Evolutionary conservation across 257 asterid genomes (phyloP).

Genomic region (Phtheirospermum japonicum): DNA sequence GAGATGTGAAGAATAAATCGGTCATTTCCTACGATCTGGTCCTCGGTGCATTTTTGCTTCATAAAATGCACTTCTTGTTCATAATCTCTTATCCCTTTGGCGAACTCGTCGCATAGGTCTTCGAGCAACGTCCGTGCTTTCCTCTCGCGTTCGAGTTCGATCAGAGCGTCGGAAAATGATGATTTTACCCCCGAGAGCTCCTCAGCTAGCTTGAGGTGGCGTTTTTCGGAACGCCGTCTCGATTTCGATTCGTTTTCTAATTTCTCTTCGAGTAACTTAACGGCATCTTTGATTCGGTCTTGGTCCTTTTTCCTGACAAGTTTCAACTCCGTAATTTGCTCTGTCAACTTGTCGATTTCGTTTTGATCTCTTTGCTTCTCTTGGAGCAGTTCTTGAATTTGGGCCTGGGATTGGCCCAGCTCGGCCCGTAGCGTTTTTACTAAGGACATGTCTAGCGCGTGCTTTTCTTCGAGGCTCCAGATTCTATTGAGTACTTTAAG

Average conservation of each 20-base stretch:
- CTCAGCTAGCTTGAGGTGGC: conserved; percentile 45
- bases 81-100: conserved; percentile 63
- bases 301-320: conserved; percentile 38
- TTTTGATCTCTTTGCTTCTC: conserved; percentile 54
- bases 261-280: not conserved
- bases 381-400: conserved; percentile 42
- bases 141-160: conserved; percentile 58
- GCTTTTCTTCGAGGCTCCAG: conserved; percentile 92
- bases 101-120: conserved; percentile 87
- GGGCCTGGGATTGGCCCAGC: conserved; percentile 49
- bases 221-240: conserved; percentile 57
- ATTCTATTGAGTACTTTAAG: conserved; percentile 76
- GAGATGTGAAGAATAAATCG: conserved; percentile 76
- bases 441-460: conserved; percentile 53
- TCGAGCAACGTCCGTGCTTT: conserved; percentile 59
- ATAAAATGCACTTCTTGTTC: conserved; percentile 56
- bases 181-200: conserved; percentile 56
- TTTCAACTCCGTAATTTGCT: conserved; percentile 42
- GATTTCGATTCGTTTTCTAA: conserved; percentile 53
- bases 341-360: conserved; percentile 44
- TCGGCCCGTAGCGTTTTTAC: conserved; percentile 58
- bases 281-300: not conserved
- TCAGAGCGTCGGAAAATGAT: conserved; percentile 41
- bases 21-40: conserved; percentile 36
- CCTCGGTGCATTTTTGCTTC: conserved; percentile 43